Percentiles rank a stretch among this genome's conserved stretches.
phyloP scores from a whole-genome alignment of 208 protist genomes.

The Trypanosoma congolense region DNA sequence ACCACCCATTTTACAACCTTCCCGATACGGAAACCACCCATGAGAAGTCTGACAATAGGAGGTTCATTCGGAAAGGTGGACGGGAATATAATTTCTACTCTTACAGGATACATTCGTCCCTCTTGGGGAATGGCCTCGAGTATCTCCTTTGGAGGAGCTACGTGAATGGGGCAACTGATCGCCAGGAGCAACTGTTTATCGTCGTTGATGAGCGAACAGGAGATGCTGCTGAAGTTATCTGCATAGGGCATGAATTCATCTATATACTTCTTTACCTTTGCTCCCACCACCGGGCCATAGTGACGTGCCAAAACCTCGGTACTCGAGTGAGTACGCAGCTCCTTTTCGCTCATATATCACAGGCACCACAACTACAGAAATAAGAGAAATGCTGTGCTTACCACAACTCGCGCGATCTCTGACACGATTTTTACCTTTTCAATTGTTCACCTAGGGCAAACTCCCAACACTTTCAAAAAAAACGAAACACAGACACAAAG shows the following conservation, averaged over 20 bases:
- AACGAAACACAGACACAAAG: too few species aligned
- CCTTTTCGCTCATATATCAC: conserved; percentile 4
- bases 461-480: too few species aligned
- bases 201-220: conserved; percentile 2
- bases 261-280: conserved; percentile 15
- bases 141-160: not conserved
- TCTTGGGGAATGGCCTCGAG: not conserved
- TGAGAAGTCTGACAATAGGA: conserved; percentile 2
- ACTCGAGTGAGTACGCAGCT: not conserved
- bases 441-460: too few species aligned
- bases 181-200: conserved; percentile 5
- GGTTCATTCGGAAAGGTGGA: conserved; percentile 15
- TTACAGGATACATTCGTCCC: not conserved
- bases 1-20: conserved; percentile 11
- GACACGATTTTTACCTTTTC: too few species aligned
- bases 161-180: conserved; percentile 14
- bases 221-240: conserved; percentile 17
- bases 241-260: conserved; percentile 18
- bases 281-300: conserved; percentile 12
- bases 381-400: too few species aligned
- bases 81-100: conserved; percentile 18
- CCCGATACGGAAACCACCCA: not conserved
- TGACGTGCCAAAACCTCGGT: conserved; percentile 4
- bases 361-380: conserved; percentile 8
- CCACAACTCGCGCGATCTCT: too few species aligned